Conservation (phyloP, 345 rosid genomes). For the Brassica cretica region DNA sequence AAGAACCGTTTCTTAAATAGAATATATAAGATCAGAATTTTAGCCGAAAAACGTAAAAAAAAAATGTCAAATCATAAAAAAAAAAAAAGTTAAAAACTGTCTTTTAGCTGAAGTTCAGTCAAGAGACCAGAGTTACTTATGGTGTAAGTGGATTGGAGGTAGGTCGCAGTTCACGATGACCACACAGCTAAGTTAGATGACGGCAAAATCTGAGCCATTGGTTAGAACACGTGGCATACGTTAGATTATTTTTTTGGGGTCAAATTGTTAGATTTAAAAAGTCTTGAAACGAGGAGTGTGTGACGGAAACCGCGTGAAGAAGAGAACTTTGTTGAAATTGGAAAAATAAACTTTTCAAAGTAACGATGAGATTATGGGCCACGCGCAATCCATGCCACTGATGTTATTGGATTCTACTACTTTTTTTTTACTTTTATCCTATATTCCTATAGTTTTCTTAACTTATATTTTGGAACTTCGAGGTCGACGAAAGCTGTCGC, state of each 20-base stretch:
- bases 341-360: slow-evolving; percentile 16
- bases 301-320: slow-evolving; percentile 37
- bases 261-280: background rate
- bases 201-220: slow-evolving; percentile 22
- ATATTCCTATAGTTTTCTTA: background rate
- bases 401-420: background rate
- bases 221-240: slow-evolving; percentile 15
- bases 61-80: no score
- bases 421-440: background rate
- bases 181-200: slow-evolving; percentile 33
- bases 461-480: background rate
- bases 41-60: no score
- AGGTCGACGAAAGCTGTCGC: background rate
- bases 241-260: background rate
- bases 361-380: slow-evolving; percentile 26
- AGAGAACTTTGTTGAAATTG: background rate
- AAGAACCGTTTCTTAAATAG: no score
- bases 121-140: no score
- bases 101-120: no score
- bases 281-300: slow-evolving; percentile 14
- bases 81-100: no score
- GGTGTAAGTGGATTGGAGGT: slow-evolving; percentile 18
- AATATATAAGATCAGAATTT: no score
- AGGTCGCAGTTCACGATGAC: slow-evolving; percentile 32
- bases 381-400: slow-evolving; percentile 39